Evolutionary conservation across 2,329 filamentous ascomycete genomes (phyloP), one percentile per base, ranked within the genome.

Genomic region (Phoma sp.): DNA sequence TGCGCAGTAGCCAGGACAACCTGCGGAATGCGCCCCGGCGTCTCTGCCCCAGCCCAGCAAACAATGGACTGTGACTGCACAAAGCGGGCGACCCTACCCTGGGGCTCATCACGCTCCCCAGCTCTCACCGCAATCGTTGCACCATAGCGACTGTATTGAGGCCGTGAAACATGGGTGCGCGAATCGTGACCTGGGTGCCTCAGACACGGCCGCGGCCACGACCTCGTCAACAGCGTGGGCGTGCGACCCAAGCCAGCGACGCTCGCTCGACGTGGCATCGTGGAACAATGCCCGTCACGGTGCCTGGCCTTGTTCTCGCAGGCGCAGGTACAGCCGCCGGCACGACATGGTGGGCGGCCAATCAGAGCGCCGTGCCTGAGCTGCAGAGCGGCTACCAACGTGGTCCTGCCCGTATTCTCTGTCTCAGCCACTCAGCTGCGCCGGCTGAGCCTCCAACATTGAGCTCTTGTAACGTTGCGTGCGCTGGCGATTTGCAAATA

Each of bases 121-220:
- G 54, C 57, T 59, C 66, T 58, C 48, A 60, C 60, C 51, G 58
- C 52, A 57, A 25, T 35, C 42, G 60, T 65, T 64, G 49, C 61
- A 63, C 57, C 53, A 47, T 60, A 33, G 46, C 44, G 49, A 55
- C 42, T 47, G 57, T 60, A 56, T 57, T 59, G 55, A 47, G 63
- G 47, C 60, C 29, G 44, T 64, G 61, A 64, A 70, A 62, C 64
- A 54, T 32, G 57, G 50, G 10, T 39, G 59, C 50, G 55, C 64
- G 52, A 64, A 63, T 66, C 49, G 60, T 47, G 25, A 44, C 50
- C 44, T 25, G 25, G 24, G 13, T 29, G 45, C 52, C 45, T 49
- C 29, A 55, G 52, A 55, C 46, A 49, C 32, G 52, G 52, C 40
- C 13, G 36, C 47, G 36, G 41, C 46, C 38, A 49, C 46, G 23